A percentile compares a stretch with the other conserved stretches of the same genome.
phyloP scores from a whole-genome alignment of 768 basidiomycete species.

The Lactifluus volemus region DNA sequence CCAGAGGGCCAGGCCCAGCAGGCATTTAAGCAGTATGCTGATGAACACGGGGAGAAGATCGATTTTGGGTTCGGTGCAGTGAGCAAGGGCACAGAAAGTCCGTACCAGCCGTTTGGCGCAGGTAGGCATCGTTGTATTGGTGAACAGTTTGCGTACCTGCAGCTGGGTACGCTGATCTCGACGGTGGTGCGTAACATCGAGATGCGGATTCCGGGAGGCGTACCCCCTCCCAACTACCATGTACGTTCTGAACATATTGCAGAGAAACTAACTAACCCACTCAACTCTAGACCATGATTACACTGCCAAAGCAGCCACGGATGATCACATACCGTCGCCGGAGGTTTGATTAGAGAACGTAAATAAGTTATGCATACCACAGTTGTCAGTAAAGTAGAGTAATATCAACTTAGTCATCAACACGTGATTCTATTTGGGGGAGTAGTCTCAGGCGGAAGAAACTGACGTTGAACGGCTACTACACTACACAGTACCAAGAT shows the following conservation, averaged over 20 bases:
- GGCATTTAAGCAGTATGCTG: conserved; percentile 67
- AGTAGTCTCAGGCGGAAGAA: too few species aligned
- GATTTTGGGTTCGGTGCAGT: conserved; percentile 96
- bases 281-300: conserved; percentile 76
- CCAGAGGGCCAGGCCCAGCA: conserved; percentile 71
- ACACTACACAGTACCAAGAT: conserved; percentile 30
- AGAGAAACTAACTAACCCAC: not conserved
- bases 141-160: conserved; percentile 95
- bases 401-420: not conserved
- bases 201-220: conserved; percentile 51
- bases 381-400: too few species aligned
- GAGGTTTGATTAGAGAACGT: conserved; percentile 35
- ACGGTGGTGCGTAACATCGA: conserved; percentile 73
- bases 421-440: not conserved
- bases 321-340: conserved; percentile 60
- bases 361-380: not conserved
- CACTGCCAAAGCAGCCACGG: conserved; percentile 69
- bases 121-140: conserved; percentile 94
- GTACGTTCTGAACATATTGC: conserved; percentile 37
- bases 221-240: conserved; percentile 87
- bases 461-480: too few species aligned
- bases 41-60: conserved; percentile 77
- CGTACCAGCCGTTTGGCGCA: conserved; percentile 97
- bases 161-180: conserved; percentile 76
- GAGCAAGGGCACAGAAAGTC: conserved; percentile 92